These are phyloP conservation scores for Cyberlindnera meyerae DNA, from an alignment of 805 yeast species.

Conservation along the genomic window DNA sequence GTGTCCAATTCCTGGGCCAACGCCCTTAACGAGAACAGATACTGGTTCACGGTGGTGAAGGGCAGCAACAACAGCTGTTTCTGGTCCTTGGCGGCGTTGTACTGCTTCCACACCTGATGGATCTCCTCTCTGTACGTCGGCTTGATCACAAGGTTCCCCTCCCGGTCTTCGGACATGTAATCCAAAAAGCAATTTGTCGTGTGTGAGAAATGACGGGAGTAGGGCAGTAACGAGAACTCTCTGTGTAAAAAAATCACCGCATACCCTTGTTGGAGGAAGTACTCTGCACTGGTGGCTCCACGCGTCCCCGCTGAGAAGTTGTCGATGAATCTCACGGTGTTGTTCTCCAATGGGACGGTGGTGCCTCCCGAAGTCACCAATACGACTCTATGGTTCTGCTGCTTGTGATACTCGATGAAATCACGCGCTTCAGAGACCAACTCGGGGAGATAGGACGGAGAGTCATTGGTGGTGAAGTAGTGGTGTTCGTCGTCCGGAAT, in stretches of 20 bases:
- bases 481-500: conserved; percentile 61
- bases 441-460: conserved; percentile 69
- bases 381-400: conserved; percentile 48
- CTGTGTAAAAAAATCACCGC: conserved; percentile 91
- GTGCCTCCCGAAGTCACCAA: conserved; percentile 96
- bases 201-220: conserved; percentile 84
- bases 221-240: conserved; percentile 88
- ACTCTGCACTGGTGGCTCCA: conserved; percentile 95
- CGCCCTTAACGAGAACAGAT: conserved; percentile 73
- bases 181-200: conserved; percentile 83
- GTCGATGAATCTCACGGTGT: conserved; percentile 94
- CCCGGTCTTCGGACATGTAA: conserved; percentile 49
- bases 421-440: conserved; percentile 50
- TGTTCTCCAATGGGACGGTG: conserved; percentile 94
- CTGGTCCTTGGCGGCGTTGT: conserved; percentile 33
- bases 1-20: conserved; percentile 56
- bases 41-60: conserved; percentile 93
- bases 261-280: conserved; percentile 77
- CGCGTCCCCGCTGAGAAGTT: conserved; percentile 97
- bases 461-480: conserved; percentile 66
- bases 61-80: conserved; percentile 56
- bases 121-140: conserved; percentile 56
- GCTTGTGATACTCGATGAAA: conserved; percentile 55
- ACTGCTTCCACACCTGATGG: conserved; percentile 54
- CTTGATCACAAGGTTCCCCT: conserved; percentile 53